Conservation (phyloP, 257 asterid species). For the Cynanchum wilfordii region DNA sequence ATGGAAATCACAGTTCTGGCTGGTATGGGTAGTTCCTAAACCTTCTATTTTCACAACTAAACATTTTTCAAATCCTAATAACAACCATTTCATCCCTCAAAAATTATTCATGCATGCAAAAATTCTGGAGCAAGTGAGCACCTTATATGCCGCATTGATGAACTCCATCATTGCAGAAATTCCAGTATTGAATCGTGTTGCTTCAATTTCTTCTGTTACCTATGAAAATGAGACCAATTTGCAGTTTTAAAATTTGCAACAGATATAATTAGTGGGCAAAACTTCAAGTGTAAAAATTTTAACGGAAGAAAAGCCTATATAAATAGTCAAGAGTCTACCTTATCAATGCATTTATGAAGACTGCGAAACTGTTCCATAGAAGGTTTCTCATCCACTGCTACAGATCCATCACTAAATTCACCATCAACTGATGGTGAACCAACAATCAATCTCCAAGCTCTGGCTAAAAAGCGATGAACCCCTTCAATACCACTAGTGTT, state of each 20-base stretch:
- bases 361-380: slow-evolving; percentile 68
- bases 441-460: slow-evolving; percentile 87
- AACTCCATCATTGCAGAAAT: slow-evolving; percentile 99
- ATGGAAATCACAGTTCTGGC: neutral
- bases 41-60: neutral
- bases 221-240: slow-evolving; percentile 24
- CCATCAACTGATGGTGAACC: slow-evolving; percentile 77
- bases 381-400: slow-evolving; percentile 57
- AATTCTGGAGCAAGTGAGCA: slow-evolving; percentile 11
- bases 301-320: neutral
- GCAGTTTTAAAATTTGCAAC: neutral
- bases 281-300: neutral
- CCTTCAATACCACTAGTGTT: slow-evolving; percentile 98
- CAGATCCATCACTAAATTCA: slow-evolving; percentile 55
- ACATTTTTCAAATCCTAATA: neutral
- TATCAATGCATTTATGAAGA: slow-evolving; percentile 81
- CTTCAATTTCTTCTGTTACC: slow-evolving; percentile 94
- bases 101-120: neutral
- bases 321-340: slow-evolving; percentile 34
- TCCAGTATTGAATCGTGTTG: slow-evolving; percentile 92
- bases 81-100: neutral
- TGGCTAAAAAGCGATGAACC: slow-evolving; percentile 84
- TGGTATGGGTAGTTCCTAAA: neutral
- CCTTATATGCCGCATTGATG: slow-evolving; percentile 92
- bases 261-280: slow-evolving; percentile 1